A percentile compares a stretch with the other conserved stretches of the same genome.
Evolutionary conservation across 352 stramenopile genomes (phyloP).

Genomic region (Globisporangium cystogenes): DNA sequence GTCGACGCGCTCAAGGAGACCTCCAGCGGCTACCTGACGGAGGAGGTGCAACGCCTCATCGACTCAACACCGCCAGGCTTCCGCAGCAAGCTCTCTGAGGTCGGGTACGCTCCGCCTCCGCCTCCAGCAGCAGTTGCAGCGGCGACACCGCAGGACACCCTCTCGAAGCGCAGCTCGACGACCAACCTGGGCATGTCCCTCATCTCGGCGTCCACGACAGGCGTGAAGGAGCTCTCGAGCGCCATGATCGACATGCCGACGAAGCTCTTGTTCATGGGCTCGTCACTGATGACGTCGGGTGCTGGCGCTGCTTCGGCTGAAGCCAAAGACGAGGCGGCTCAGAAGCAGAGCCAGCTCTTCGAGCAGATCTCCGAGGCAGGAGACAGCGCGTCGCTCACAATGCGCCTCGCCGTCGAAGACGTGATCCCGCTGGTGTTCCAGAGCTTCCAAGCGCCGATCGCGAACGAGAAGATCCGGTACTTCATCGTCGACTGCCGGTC

Average conservation of each 20-base stretch:
- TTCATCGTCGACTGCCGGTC: constrained; percentile 78
- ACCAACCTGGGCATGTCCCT: constrained; percentile 38
- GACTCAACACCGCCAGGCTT: constrained; percentile 60
- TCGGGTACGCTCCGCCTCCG: constrained; percentile 15
- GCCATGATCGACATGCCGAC: constrained; percentile 71
- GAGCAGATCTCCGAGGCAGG: constrained; percentile 51
- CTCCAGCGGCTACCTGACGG: constrained; percentile 22
- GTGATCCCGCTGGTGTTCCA: constrained; percentile 70
- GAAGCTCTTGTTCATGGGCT: constrained; percentile 43
- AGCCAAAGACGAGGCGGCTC: constrained; percentile 17
- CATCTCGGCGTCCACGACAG: constrained; percentile 57
- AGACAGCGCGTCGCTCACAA: constrained; percentile 38
- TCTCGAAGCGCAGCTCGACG: constrained; percentile 6
- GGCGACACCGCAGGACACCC: neutral
- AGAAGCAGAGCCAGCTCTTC: constrained; percentile 41
- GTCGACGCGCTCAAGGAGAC: constrained; percentile 34
- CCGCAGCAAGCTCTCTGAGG: constrained; percentile 42
- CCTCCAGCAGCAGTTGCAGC: neutral
- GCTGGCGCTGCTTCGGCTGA: neutral
- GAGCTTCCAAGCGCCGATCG: constrained; percentile 42
- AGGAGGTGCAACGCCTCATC: constrained; percentile 44
- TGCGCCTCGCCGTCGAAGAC: constrained; percentile 50
- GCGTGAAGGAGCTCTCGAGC: constrained; percentile 56
- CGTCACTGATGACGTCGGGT: constrained; percentile 16
- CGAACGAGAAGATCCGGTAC: constrained; percentile 46